Conservation (phyloP, 139 green algal genomes). For the Asterochloris sp. region DNA sequence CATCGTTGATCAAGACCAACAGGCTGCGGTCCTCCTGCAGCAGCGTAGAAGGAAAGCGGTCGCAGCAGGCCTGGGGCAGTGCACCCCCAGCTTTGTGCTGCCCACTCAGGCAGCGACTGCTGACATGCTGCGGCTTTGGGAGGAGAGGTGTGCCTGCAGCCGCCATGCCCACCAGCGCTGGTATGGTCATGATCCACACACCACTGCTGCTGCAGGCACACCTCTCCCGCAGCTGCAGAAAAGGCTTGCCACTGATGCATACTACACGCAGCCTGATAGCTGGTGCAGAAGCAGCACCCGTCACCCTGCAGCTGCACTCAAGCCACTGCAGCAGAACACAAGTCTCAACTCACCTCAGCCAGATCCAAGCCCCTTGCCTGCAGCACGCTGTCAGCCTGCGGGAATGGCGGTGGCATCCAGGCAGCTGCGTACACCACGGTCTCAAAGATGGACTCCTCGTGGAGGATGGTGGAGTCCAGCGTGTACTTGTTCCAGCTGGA, state of each 20-base stretch:
- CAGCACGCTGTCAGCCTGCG: slow-evolving; percentile 6
- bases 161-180: neutral
- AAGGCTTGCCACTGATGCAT: neutral
- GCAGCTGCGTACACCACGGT: slow-evolving; percentile 9
- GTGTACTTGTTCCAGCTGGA: slow-evolving; percentile 38
- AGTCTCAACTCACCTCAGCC: neutral
- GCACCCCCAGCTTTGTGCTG: neutral
- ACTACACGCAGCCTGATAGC: neutral
- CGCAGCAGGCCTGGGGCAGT: neutral
- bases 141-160: neutral
- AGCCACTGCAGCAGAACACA: neutral
- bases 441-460: slow-evolving; percentile 17
- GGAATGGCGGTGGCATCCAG: slow-evolving; percentile 20
- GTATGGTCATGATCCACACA: neutral
- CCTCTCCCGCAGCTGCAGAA: too few relatives aligned
- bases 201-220: too few relatives aligned
- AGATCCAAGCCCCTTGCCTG: slow-evolving; percentile 10
- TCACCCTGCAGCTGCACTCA: neutral
- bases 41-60: too few relatives aligned
- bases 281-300: neutral
- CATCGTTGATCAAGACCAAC: slow-evolving; percentile 11
- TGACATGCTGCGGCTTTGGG: neutral
- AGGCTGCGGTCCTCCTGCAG: slow-evolving; percentile 19
- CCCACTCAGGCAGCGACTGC: too few relatives aligned
- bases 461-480: slow-evolving; percentile 4